Evolutionary conservation across 768 basidiomycete genomes (phyloP), one percentile per base, ranked within the genome.

Genomic region (Phanerodontia chrysosporium): DNA sequence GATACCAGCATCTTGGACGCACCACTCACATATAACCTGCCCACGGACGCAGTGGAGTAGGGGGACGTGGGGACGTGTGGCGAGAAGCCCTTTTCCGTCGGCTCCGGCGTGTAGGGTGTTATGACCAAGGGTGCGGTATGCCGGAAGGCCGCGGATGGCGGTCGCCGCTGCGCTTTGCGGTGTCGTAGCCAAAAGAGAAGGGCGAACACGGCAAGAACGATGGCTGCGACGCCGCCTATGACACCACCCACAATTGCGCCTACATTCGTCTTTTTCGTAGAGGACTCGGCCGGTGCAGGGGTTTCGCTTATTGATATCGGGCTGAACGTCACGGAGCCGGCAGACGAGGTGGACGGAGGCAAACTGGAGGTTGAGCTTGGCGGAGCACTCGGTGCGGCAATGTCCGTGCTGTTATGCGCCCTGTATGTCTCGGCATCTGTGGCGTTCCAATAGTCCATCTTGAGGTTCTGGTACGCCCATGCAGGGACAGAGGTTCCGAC

Each of bases 401-500:
- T 16, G 13, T 56, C 55, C 4, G 55, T 45, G n/a, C 16, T 45
- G 45, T 45, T 45, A 4, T 45, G 24, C 4, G 42, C 28, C 8
- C 22, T 29, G 44, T 25, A 46, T 3, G 55, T 45, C 22, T 45
- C 25, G 2, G 55, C 55, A 7, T 28, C 44, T 25, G 55, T 56
- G n/a, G 44, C 39, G 21, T 56, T 51, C 49, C 49, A 51, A 4
- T 6, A 6, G 29, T 32, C 29, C 28, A 30, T 13, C 22, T 75
- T 69, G 25, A 86, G 78, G 57, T 83, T 77, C 30, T 81, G 69
- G 60, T 80, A 88, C 9, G 85, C 85, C 86, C 86, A 88, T 8
- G 78, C 78, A 10, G 85, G 86, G 21, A 87, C 75, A 10, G 74
- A 70, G 1, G 80, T 74, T 8, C 77, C 78, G 0, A 63, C 57